These are phyloP conservation scores for Pseudogymnoascus verrucosus DNA, from an alignment of 2,329 filamentous ascomycete species.

Conservation along the genomic window DNA sequence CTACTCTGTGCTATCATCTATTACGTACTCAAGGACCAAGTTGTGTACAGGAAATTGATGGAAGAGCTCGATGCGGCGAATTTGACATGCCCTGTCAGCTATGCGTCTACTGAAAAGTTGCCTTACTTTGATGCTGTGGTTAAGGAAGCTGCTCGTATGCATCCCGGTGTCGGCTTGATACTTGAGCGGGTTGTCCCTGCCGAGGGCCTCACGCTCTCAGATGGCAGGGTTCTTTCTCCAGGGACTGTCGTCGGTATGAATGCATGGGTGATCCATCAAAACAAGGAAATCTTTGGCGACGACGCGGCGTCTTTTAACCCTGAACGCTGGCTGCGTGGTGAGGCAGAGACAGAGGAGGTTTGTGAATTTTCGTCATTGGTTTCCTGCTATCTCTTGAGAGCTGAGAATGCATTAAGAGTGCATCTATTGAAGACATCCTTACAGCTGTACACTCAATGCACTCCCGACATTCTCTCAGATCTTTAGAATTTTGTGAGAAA, in stretches of 20 bases:
- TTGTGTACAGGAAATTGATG: conserved; percentile 20
- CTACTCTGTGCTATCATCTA: conserved; percentile 30
- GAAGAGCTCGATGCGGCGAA: conserved; percentile 32
- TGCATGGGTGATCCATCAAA: conserved; percentile 32
- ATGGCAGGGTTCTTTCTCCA: conserved; percentile 30
- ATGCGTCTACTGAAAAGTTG: conserved; percentile 23
- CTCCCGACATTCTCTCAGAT: not conserved
- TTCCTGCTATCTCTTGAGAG: not conserved
- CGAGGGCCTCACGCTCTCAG: conserved; percentile 30
- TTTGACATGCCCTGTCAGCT: conserved; percentile 20
- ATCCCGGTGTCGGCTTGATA: conserved; percentile 39
- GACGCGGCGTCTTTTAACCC: conserved; percentile 39
- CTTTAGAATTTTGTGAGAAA: not conserved
- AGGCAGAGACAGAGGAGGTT: conserved; percentile 27
- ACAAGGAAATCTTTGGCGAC: conserved; percentile 35
- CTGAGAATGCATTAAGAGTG: not conserved
- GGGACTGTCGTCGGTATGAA: conserved; percentile 36
- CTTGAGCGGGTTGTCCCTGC: conserved; percentile 43
- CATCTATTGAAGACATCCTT: not conserved
- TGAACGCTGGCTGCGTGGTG: conserved; percentile 38
- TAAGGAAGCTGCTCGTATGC: conserved; percentile 42
- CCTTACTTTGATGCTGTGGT: conserved; percentile 44
- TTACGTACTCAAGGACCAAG: conserved; percentile 29
- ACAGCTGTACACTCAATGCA: not conserved
- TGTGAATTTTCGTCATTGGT: not conserved